A percentile compares a stretch with the other conserved stretches of the same genome.
Conservation (phyloP, 2,329 filamentous ascomycete species). For the Fusarium fracticaudum region DNA sequence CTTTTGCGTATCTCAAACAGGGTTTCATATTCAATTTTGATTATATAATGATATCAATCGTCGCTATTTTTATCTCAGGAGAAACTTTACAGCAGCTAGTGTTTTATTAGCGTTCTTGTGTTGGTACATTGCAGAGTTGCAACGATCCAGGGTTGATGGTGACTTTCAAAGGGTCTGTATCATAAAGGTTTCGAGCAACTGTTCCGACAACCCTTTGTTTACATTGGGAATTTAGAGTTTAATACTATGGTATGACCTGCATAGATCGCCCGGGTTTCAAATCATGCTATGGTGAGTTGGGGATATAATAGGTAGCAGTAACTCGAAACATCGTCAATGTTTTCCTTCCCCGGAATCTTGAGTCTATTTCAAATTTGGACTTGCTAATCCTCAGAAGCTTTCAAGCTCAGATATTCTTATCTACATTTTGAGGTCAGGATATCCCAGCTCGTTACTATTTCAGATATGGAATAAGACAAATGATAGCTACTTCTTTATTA, state of each 20-base stretch:
- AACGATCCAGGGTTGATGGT: background rate
- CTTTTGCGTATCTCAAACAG: background rate
- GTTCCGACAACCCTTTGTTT: background rate
- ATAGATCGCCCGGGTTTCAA: slow-evolving; percentile 18
- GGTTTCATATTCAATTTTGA: background rate
- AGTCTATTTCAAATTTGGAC: background rate
- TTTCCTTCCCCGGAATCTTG: background rate
- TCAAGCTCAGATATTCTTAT: background rate
- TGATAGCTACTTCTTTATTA: background rate
- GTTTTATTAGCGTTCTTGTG: background rate
- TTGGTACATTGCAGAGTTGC: background rate
- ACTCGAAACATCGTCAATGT: background rate
- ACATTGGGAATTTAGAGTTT: slow-evolving; percentile 7
- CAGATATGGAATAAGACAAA: background rate
- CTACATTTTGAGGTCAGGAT: background rate
- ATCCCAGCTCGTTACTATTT: background rate
- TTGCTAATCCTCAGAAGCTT: background rate
- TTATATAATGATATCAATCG: background rate
- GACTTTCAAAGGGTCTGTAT: background rate
- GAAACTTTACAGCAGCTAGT: background rate
- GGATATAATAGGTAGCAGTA: background rate
- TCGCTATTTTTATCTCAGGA: background rate
- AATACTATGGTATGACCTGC: slow-evolving; percentile 1
- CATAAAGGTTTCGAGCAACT: slow-evolving; percentile 10
- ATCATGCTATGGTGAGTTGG: background rate